Conservation (phyloP, 495 filamentous ascomycete species). For the Penicillium waksmanii region DNA sequence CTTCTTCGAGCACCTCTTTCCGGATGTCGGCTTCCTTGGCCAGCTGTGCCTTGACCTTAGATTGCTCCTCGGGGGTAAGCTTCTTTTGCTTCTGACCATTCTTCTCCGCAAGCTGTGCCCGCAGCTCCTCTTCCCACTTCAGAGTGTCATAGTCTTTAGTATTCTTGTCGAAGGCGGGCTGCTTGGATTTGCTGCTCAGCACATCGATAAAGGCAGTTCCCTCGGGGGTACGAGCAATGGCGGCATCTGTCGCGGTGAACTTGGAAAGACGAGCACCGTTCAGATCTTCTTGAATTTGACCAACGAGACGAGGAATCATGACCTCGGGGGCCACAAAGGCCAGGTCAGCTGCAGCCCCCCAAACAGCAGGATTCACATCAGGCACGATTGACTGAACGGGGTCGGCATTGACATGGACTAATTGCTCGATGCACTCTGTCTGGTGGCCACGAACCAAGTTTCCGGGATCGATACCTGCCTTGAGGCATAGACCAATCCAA, state of each 20-base stretch:
- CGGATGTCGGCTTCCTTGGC: slow-evolving; percentile 84
- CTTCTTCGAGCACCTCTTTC: slow-evolving; percentile 64
- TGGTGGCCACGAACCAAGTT: slow-evolving; percentile 61
- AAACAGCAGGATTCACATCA: slow-evolving; percentile 67
- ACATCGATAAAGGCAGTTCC: slow-evolving; percentile 90
- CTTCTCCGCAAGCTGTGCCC: slow-evolving; percentile 85
- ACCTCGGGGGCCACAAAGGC: slow-evolving; percentile 89
- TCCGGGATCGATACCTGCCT: slow-evolving; percentile 80
- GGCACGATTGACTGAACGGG: slow-evolving; percentile 46
- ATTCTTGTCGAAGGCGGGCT: slow-evolving; percentile 73
- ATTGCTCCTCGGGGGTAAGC: slow-evolving; percentile 82
- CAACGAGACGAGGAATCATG: slow-evolving; percentile 75
- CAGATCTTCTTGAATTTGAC: slow-evolving; percentile 72
- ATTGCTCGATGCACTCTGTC: slow-evolving; percentile 52
- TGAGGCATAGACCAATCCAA: slow-evolving; percentile 89
- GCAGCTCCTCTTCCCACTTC: slow-evolving; percentile 96
- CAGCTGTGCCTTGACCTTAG: slow-evolving; percentile 89
- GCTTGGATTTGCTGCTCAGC: slow-evolving; percentile 73
- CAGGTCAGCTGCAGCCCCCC: slow-evolving; percentile 80
- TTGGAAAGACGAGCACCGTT: slow-evolving; percentile 63
- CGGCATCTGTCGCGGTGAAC: slow-evolving; percentile 83
- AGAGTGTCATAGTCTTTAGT: slow-evolving; percentile 90
- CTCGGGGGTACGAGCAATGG: slow-evolving; percentile 86
- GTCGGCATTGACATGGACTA: slow-evolving; percentile 44
- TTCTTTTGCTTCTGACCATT: slow-evolving; percentile 89